These are phyloP conservation scores for Elymus sibiricus DNA, from an alignment of 176 grass and related monocot genomes.

Conservation along the genomic window DNA sequence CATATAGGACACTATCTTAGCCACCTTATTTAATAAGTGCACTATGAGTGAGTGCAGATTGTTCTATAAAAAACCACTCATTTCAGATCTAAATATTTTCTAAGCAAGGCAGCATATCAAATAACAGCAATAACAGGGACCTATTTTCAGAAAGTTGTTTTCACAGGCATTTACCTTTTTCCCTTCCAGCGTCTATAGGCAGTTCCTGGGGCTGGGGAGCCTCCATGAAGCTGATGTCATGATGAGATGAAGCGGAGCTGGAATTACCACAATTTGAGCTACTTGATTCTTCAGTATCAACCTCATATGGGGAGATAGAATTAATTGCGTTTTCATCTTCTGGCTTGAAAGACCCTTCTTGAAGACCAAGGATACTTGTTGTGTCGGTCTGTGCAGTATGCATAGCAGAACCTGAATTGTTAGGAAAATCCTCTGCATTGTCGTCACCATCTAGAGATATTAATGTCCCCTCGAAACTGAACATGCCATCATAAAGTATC, in stretches of 20 bases:
- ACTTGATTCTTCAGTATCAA: not conserved
- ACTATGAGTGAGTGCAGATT: not conserved
- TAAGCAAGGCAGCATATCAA: not conserved
- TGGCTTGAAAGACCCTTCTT: conserved; percentile 4
- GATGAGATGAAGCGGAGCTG: not conserved
- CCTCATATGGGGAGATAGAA: not conserved
- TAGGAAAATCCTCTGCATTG: not conserved
- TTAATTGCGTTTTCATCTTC: not conserved
- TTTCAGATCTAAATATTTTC: not conserved
- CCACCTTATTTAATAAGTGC: not conserved
- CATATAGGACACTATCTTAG: not conserved
- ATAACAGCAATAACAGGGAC: not conserved
- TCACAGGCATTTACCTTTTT: conserved; percentile 1
- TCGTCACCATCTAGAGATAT: conserved; percentile 9
- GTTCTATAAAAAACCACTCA: not conserved
- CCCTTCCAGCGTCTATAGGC: not conserved
- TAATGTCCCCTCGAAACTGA: not conserved
- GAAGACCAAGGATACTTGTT: not conserved
- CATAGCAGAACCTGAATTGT: conserved; percentile 5
- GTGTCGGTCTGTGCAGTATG: not conserved
- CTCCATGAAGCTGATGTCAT: conserved; percentile 3
- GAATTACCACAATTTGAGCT: not conserved
- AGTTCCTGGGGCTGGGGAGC: not conserved
- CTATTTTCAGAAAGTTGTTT: not conserved
- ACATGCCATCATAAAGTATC: conserved; percentile 14